Base-by-base conservation (phyloP, 1,284 basidiomycete species). In the Jaminaea rosea region DNA sequence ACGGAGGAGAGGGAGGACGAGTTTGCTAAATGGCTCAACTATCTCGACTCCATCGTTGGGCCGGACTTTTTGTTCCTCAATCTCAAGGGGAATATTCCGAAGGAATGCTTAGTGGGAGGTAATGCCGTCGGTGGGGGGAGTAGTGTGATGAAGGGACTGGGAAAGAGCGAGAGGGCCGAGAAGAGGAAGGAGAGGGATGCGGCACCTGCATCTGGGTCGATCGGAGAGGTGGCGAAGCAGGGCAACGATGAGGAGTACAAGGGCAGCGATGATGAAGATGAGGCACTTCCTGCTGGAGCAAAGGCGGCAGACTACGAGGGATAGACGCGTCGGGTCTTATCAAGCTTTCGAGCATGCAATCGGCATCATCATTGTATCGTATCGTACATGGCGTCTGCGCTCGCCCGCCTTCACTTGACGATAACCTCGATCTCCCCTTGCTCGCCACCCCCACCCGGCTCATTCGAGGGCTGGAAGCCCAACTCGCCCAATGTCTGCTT, bases 1-100 rank as follows among this genome's bases (percentile, higher is more conserved):
- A 84, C 87, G 29, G 93, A 98, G 76, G 83, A 88, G 54, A 81
- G 81, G 31, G 79, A 82, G 59, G 84, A 84, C 55, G 78, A 89
- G 87, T 69, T 67, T 26, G 63, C 70, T 6, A 71, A 74, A 44
- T 76, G 75, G 74, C 58, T 77, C 42, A 74, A 74, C 52, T 73
- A 74, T 39, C 60, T 72, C 24, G 62, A 63, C 28, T 55, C 60
- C 32, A 67, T 67, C 52, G 53, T 59, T 29, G 61, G 66, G 3
- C 61, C 58, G 0, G 71, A 72, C 49, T 73, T 73, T 39, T 64
- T 69, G 26, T 77, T 65, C 49, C 59, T 76, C 28, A 77, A 77
- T 48, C 64, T 73, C 1, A 64, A 66, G 27, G 77, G 77, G 15
- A 58, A 69, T 11, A 77, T 78, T 21, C 76, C 76, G 3, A 17